These are phyloP conservation scores for Penicillium aurantiogriseum DNA, from an alignment of 2,329 filamentous ascomycete species.

Conservation along the genomic window DNA sequence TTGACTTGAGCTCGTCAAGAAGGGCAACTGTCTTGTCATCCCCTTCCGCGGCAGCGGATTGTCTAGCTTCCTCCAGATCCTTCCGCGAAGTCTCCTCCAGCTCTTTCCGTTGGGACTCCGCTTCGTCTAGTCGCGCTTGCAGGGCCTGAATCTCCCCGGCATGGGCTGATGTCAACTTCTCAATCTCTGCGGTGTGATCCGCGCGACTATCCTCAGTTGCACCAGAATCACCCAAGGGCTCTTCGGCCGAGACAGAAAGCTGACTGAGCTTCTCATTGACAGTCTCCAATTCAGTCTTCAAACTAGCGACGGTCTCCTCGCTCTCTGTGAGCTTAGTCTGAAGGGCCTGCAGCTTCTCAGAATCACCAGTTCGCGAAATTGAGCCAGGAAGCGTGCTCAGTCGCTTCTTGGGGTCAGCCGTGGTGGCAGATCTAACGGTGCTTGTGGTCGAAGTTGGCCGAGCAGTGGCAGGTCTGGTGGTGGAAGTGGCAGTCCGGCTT, in stretches of 20 bases:
- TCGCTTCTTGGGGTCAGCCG: constrained; percentile 36
- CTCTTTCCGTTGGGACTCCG: constrained; percentile 37
- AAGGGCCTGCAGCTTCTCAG: constrained; percentile 36
- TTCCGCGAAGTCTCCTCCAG: constrained; percentile 38
- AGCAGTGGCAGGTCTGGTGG: constrained; percentile 19
- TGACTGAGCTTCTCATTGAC: constrained; percentile 38
- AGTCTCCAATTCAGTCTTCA: constrained; percentile 35
- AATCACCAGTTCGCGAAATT: constrained; percentile 29
- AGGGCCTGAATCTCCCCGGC: constrained; percentile 35
- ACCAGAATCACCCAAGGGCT: constrained; percentile 20
- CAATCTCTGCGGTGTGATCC: constrained; percentile 36
- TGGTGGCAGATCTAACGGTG: constrained; percentile 20
- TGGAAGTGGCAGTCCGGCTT: constrained; percentile 27
- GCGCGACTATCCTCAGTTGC: constrained; percentile 28
- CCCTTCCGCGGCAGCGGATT: constrained; percentile 36
- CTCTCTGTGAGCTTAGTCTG: constrained; percentile 39
- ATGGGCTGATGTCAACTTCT: constrained; percentile 33
- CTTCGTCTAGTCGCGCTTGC: constrained; percentile 36
- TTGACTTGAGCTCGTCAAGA: constrained; percentile 40
- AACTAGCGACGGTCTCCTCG: constrained; percentile 34
- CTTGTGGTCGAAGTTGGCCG: constrained; percentile 27
- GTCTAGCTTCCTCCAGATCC: constrained; percentile 41
- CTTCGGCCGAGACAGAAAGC: constrained; percentile 30
- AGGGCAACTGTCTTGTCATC: constrained; percentile 35
- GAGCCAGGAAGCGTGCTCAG: constrained; percentile 36